A percentile compares a stretch with the other conserved stretches of the same genome.
phyloP scores from a whole-genome alignment of 2,329 filamentous ascomycete genomes.

The Emergomyces africanus region DNA sequence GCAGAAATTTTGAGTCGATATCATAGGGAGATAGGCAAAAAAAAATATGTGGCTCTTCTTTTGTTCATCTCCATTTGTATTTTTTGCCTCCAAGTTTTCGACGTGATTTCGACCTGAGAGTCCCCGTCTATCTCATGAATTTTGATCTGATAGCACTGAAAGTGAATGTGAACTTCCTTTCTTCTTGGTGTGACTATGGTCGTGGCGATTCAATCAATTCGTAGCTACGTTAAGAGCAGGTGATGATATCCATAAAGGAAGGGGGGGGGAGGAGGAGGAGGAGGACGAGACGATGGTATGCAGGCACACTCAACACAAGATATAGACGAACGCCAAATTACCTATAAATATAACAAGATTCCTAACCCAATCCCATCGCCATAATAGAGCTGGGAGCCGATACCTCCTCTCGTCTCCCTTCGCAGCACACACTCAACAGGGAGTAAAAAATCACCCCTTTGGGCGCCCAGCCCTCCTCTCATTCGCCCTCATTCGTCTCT shows the following conservation, averaged over 20 bases:
- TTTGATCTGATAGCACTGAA: no score
- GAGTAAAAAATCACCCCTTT: conserved; percentile 6
- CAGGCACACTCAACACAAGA: not conserved
- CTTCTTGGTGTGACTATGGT: not conserved
- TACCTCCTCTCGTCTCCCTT: not conserved
- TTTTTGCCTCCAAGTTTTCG: no score
- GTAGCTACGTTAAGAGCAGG: no score
- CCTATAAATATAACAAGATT: not conserved
- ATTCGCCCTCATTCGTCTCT: conserved; percentile 57
- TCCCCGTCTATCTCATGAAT: no score
- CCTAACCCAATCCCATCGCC: not conserved
- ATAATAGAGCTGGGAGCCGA: no score
- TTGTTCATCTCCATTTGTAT: no score
- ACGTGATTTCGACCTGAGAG: no score
- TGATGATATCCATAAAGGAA: no score
- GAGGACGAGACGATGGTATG: no score
- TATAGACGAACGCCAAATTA: not conserved
- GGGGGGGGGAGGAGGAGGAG: not conserved
- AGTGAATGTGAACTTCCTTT: not conserved
- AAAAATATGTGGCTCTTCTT: no score
- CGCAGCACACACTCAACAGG: conserved; percentile 7
- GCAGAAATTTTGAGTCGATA: no score
- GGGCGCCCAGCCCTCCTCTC: conserved; percentile 31
- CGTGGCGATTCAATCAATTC: not conserved
- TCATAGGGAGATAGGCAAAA: no score